Evolutionary conservation across 2,329 filamentous ascomycete species (phyloP).

Genomic region (Rutstroemia sp.): DNA sequence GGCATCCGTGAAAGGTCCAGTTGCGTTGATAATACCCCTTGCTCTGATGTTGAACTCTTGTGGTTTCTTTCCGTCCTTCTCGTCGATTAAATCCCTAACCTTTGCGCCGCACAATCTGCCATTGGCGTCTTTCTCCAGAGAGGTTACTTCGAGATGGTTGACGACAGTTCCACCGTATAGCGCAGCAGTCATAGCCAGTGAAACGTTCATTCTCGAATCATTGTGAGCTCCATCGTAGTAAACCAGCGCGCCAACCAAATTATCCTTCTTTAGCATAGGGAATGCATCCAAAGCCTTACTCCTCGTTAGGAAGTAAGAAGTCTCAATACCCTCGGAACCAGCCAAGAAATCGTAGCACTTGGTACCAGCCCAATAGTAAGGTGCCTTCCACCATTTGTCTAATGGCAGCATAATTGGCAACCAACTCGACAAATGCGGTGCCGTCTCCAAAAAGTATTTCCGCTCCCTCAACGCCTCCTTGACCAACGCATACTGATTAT

Average conservation of each 20-base stretch:
- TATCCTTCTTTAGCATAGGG: conserved; percentile 77
- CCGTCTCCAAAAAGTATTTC: conserved; percentile 68
- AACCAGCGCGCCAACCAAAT: conserved; percentile 72
- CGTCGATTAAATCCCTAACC: conserved; percentile 62
- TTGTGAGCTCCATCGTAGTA: conserved; percentile 93
- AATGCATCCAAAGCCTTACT: conserved; percentile 83
- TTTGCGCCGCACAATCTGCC: conserved; percentile 68
- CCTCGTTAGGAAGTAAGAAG: conserved; percentile 79
- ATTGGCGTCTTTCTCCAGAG: conserved; percentile 64
- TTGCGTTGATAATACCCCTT: conserved; percentile 81
- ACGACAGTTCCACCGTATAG: conserved; percentile 76
- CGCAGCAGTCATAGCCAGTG: conserved; percentile 81
- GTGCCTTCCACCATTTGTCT: conserved; percentile 69
- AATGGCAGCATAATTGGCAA: conserved; percentile 70
- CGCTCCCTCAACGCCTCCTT: conserved; percentile 67
- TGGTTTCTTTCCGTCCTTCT: conserved; percentile 53
- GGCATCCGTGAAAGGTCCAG: conserved; percentile 78
- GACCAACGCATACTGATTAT: conserved; percentile 64
- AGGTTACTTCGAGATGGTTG: conserved; percentile 76
- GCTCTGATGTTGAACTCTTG: conserved; percentile 66
- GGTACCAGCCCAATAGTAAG: conserved; percentile 69
- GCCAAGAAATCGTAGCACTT: conserved; percentile 83
- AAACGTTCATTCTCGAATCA: conserved; percentile 88
- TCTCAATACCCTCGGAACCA: conserved; percentile 80
- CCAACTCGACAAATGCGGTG: conserved; percentile 66